A percentile compares a stretch with the other conserved stretches of the same genome.
phyloP scores from a whole-genome alignment of 2,329 filamentous ascomycete species.

The Neoarthrinium moseri region DNA sequence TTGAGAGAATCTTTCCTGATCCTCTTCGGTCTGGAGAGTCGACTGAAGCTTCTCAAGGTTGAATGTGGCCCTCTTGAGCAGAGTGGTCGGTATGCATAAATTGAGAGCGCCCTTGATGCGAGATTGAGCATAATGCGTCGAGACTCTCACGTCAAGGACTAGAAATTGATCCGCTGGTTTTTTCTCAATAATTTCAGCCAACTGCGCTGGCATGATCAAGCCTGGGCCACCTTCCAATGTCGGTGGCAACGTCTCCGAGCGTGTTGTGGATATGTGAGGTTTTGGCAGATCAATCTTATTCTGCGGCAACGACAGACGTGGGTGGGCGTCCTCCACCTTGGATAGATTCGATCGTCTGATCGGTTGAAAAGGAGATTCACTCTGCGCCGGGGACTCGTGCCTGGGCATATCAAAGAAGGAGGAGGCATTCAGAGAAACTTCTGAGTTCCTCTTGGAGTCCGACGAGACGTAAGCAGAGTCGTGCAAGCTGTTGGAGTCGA shows the following conservation, averaged over 20 bases:
- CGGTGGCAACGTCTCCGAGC: conserved; percentile 54
- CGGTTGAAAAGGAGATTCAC: conserved; percentile 31
- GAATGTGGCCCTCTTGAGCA: conserved; percentile 88
- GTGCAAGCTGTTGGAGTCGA: conserved; percentile 43
- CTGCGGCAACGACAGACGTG: conserved; percentile 53
- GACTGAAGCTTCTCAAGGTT: conserved; percentile 84
- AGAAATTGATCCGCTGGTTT: conserved; percentile 49
- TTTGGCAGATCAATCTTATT: conserved; percentile 42
- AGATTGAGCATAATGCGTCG: conserved; percentile 74
- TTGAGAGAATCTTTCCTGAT: conserved; percentile 69
- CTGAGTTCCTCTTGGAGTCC: conserved; percentile 53
- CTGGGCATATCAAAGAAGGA: conserved; percentile 41
- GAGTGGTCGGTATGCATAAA: conserved; percentile 89
- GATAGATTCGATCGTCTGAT: conserved; percentile 31
- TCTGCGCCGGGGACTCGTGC: conserved; percentile 43
- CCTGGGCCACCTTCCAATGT: conserved; percentile 45
- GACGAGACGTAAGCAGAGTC: conserved; percentile 56
- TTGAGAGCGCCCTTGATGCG: conserved; percentile 82
- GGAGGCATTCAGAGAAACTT: conserved; percentile 42
- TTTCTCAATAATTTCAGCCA: conserved; percentile 55
- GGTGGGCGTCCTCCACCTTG: conserved; percentile 50
- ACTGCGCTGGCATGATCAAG: conserved; percentile 52
- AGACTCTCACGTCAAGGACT: conserved; percentile 82
- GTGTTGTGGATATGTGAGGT: conserved; percentile 25
- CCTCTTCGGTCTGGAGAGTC: conserved; percentile 73